Evolutionary conservation across 805 yeast species (phyloP).

Genomic region (Cyberlindnera euphorbiiphila): DNA sequence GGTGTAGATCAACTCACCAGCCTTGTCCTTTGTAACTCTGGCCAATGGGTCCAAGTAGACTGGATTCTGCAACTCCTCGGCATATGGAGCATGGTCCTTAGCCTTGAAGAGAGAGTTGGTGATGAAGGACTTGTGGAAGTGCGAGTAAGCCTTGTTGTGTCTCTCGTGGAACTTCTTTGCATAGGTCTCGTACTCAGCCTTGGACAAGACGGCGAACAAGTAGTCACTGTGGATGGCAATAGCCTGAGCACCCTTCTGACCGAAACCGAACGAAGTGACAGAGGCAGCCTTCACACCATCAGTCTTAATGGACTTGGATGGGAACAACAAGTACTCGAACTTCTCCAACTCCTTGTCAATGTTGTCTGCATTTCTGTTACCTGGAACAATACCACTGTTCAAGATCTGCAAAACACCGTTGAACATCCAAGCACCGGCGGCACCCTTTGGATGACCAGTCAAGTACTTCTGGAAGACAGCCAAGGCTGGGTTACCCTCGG

Average conservation of each 20-base stretch:
- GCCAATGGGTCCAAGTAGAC: slow-evolving; percentile 97
- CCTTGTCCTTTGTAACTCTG: slow-evolving; percentile 37
- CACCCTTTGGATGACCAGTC: slow-evolving; percentile 99
- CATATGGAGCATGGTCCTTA: slow-evolving; percentile 91
- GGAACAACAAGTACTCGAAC: slow-evolving; percentile 86
- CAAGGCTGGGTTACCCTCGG: slow-evolving; percentile 95
- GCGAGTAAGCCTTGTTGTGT: slow-evolving; percentile 86
- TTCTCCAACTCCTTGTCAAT: slow-evolving; percentile 80
- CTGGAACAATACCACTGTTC: slow-evolving; percentile 93
- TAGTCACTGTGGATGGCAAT: slow-evolving; percentile 89
- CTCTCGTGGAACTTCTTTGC: slow-evolving; percentile 67
- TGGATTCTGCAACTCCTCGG: slow-evolving; percentile 78
- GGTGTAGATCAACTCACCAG: slow-evolving; percentile 44
- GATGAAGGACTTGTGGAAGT: slow-evolving; percentile 92
- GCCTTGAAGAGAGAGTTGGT: slow-evolving; percentile 88
- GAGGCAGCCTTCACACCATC: slow-evolving; percentile 98
- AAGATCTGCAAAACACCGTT: slow-evolving; percentile 95
- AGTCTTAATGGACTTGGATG: slow-evolving; percentile 88
- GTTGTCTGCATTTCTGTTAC: slow-evolving; percentile 98
- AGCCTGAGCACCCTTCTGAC: slow-evolving; percentile 99
- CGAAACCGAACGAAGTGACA: slow-evolving; percentile 96
- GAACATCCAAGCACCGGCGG: slow-evolving; percentile 99
- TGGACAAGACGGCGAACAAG: slow-evolving; percentile 78
- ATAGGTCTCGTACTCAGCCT: slow-evolving; percentile 67
- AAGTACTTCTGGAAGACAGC: slow-evolving; percentile 99